Evolutionary conservation across 1,284 basidiomycete species (phyloP), one percentile per base, ranked within the genome.

Genomic region (Tylopilus orsonianus): DNA sequence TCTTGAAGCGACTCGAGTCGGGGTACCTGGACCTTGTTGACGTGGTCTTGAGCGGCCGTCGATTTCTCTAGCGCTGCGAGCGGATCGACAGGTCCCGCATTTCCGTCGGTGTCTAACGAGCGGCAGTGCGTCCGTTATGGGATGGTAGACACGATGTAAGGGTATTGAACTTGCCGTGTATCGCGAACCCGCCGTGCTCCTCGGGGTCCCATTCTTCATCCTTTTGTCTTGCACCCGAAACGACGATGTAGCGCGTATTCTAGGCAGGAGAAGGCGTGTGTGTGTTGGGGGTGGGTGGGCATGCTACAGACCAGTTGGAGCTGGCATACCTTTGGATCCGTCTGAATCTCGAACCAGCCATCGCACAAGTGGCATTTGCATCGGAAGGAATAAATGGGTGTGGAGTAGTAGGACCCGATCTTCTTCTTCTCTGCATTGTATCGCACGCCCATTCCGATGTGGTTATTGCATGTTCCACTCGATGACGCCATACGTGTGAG

Each of bases 401-500:
- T 98, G 0, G 87, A 89, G 63, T 91, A 93, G 71, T 99, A 99
- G 55, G 82, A 85, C n/a, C 95, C 97, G 16, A 97, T 81, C 69
- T 96, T 97, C 71, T 87, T 87, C 78, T 99, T 99, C 68, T 97
- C 93, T 0, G 97, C 97, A 61, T 99, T 99, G 76, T 97, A 99
- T 2, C 97, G 89, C 3, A 97, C 95, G 23, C 95, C 94, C 80
- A 95, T 95, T 14, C 94, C 94, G 50, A 97, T 92, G 71, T 97
- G 94, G 58, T 87, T 89, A 69, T 94, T 83, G 70, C 95, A 98
- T 70, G 85, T 86, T 44, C 86, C 91, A 63, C 88, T 92, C 60
- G 13, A 10, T 13, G 13, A 7, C 29, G 13, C 8, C 8, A 13
- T 9, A 13, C n/a, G 7, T 13, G 13, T 30, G 8, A 4, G 29